Base-by-base conservation (phyloP, 257 asterid genomes). In the Ballota nigra region DNA sequence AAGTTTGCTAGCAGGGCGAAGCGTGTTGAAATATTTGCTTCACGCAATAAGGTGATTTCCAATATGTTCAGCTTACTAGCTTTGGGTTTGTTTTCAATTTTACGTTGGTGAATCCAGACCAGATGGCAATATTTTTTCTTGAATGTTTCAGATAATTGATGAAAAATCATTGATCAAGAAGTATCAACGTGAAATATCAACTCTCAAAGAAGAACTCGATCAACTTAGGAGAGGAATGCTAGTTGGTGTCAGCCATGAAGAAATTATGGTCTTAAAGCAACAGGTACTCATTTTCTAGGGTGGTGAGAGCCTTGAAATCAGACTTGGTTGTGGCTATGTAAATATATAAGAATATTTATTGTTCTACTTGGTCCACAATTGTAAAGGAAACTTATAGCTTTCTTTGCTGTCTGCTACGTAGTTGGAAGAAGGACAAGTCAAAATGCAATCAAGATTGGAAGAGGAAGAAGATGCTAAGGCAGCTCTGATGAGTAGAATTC, bases 381-480 rank as follows among this genome's bases (percentile, higher is more conserved):
- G 11, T 55, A 19, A 58, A 29, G 28, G 41, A 33, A 67, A 15
- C 66, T 69, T 24, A 16, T 64, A 69, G 5, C 28, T 71, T 63
- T 36, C 29, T 52, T 67, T 31, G 59, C 29, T 74, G 69, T 58
- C 59, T 22, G 53, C 36, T 68, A 51, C 40, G 53, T 77, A 95
- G 99, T 85, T 95, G 87, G 98, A 95, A 86, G 97, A 90, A 83
- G 99, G 99, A 47, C 99, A 95, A 85, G 88, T 88, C 63, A 95
- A 92, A 89, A 92, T 95, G 99, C 98, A 88, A 74, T 95, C 97
- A 55, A 87, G 99, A 75, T 83, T 95, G 86, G 99, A 95, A 86
- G 99, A 95, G 86, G 99, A 95, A 72, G 99, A 95, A 79, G 99
- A 95, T 63, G 98, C 97, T 65, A 95, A 95, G 87, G 89, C 91